Evolutionary conservation across 2,329 filamentous ascomycete species (phyloP).

Genomic region (Aspergillus felis): DNA sequence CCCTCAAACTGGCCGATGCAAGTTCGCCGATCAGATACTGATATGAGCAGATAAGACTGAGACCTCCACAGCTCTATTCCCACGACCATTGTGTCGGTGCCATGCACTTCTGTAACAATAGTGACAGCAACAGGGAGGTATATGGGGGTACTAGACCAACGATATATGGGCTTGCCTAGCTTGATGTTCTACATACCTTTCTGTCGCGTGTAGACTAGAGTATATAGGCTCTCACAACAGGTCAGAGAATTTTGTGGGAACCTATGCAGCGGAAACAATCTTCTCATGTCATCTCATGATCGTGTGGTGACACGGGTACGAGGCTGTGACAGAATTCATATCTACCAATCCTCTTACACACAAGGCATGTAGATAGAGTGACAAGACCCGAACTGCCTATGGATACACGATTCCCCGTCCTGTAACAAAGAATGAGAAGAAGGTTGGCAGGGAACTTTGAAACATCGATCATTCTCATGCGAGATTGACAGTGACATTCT

Average conservation of each 20-base stretch:
- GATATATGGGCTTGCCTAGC: not conserved
- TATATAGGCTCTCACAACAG: not conserved
- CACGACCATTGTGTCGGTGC: not conserved
- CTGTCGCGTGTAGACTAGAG: not conserved
- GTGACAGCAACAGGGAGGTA: not conserved
- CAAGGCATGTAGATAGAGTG: not conserved
- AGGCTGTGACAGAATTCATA: not conserved
- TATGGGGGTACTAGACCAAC: not conserved
- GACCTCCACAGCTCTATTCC: not conserved
- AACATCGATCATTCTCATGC: not conserved
- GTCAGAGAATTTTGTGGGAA: not conserved
- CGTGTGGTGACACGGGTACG: not conserved
- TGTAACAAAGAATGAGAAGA: not conserved
- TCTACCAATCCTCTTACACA: not conserved
- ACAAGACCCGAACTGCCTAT: not conserved
- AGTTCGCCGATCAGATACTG: not conserved
- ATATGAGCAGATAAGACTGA: not conserved
- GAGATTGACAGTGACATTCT: slow-evolving; percentile 14
- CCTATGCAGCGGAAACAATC: not conserved
- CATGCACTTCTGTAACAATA: not conserved
- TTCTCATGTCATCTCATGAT: not conserved
- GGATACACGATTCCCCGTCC: not conserved
- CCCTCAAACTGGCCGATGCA: not conserved
- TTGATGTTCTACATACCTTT: not conserved
- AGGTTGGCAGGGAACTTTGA: not conserved